A percentile compares a stretch with the other conserved stretches of the same genome.
Evolutionary conservation across 176 grass and related monocot genomes (phyloP).

Genomic region (Puya raimondii): DNA sequence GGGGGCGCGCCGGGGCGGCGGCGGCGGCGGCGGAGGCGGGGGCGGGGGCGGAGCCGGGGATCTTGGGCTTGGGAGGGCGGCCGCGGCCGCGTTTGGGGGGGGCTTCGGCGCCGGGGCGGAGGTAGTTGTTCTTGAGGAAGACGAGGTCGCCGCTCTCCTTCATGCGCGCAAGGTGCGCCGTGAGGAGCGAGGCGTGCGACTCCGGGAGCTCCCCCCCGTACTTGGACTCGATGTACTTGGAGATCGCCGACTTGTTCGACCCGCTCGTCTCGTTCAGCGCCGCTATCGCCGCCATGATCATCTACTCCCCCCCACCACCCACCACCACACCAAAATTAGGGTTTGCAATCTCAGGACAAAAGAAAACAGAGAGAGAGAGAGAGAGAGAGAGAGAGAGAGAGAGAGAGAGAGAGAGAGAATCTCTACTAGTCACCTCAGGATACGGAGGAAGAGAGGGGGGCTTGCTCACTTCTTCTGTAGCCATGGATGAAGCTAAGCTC

Average conservation of each 20-base stretch:
- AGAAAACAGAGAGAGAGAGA: background rate
- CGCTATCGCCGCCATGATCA: conserved; percentile 66
- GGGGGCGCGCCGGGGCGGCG: conserved; percentile 2
- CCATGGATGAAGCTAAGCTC: conserved; percentile 31
- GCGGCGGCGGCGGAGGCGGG: conserved; percentile 4
- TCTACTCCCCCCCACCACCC: conserved; percentile 18
- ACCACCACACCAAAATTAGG: conserved; percentile 4
- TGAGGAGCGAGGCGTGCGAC: conserved; percentile 38
- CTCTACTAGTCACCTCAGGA: conserved; percentile 35
- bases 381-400: background rate
- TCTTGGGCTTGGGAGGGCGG: conserved; percentile 44
- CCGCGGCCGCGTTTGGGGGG: conserved; percentile 69
- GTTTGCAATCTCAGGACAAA: background rate
- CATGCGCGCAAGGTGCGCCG: conserved; percentile 58
- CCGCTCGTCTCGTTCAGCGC: conserved; percentile 32
- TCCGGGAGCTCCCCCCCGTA: conserved; percentile 29
- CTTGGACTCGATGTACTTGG: conserved; percentile 50
- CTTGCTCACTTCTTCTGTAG: conserved; percentile 27
- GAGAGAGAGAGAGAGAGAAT: background rate
- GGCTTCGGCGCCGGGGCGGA: conserved; percentile 32
- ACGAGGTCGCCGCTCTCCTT: conserved; percentile 47
- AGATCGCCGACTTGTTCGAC: conserved; percentile 57
- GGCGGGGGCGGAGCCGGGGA: conserved; percentile 15
- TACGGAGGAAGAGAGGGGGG: conserved; percentile 40
- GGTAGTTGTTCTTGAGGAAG: conserved; percentile 49